Conservation (phyloP, 768 basidiomycete species). For the Naganishia kalamii region DNA sequence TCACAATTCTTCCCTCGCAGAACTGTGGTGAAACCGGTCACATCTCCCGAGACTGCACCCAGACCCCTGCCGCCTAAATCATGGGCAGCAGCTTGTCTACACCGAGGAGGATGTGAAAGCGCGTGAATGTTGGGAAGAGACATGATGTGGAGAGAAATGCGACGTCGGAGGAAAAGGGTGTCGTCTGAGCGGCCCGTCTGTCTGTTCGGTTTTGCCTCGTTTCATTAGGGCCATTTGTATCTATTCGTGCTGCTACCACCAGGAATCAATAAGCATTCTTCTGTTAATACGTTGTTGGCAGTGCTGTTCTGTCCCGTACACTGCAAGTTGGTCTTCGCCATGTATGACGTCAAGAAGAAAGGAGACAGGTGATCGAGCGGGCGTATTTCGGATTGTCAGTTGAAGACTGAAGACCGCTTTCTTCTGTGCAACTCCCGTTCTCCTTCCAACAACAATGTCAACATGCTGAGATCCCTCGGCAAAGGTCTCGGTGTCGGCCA, state of each 20-base stretch:
- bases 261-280: constrained; percentile 18
- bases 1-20: constrained; percentile 20
- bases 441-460: not conserved
- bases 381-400: not conserved
- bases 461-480: constrained; percentile 4
- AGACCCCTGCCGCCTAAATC: constrained; percentile 15
- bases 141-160: no score
- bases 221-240: constrained; percentile 6
- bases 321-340: no score
- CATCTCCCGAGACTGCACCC: constrained; percentile 46
- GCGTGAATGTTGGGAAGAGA: not conserved
- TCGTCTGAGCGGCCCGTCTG: not conserved
- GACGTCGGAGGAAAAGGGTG: not conserved
- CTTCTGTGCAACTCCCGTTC: not conserved
- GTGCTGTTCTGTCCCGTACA: not conserved
- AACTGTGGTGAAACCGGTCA: constrained; percentile 48
- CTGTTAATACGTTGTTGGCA: not conserved
- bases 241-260: constrained; percentile 10
- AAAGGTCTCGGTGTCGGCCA: not conserved
- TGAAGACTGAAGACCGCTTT: not conserved
- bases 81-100: not conserved
- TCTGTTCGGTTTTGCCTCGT: not conserved
- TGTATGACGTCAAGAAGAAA: not conserved
- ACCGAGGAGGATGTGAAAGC: constrained; percentile 1
- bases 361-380: constrained; percentile 3